Evolutionary conservation across 495 filamentous ascomycete species (phyloP).

Genomic region (Cercophora sp.): DNA sequence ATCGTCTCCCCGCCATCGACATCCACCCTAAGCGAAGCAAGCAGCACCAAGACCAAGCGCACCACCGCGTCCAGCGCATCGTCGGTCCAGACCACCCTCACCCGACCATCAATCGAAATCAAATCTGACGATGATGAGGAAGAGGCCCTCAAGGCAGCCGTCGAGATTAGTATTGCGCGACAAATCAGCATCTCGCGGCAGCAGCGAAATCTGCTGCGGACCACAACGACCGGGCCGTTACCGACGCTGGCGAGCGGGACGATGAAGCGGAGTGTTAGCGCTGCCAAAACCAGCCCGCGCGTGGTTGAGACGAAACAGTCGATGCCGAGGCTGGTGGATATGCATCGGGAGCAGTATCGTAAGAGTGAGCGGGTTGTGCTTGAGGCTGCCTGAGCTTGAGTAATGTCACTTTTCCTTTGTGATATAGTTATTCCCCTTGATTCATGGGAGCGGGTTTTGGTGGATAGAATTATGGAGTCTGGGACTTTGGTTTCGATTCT

Average conservation of each 20-base stretch:
- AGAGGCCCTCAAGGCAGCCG: slow-evolving; percentile 40
- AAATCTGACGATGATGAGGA: slow-evolving; percentile 38
- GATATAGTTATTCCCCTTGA: too few relatives aligned
- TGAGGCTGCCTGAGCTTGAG: slow-evolving; percentile 30
- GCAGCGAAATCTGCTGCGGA: slow-evolving; percentile 48
- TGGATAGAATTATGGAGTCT: too few relatives aligned
- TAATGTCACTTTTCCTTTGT: too few relatives aligned
- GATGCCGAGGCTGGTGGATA: slow-evolving; percentile 33
- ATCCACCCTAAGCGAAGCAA: slow-evolving; percentile 24
- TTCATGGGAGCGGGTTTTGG: too few relatives aligned
- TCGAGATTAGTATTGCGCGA: slow-evolving; percentile 56
- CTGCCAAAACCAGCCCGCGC: slow-evolving; percentile 10
- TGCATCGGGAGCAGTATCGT: slow-evolving; percentile 25
- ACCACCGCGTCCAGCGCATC: slow-evolving; percentile 22
- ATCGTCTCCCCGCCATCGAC: slow-evolving; percentile 41
- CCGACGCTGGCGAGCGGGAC: slow-evolving; percentile 4
- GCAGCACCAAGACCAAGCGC: slow-evolving; percentile 26
- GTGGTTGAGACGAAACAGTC: slow-evolving; percentile 35
- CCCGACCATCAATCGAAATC: slow-evolving; percentile 28
- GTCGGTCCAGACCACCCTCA: slow-evolving; percentile 27
- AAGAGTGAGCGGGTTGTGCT: slow-evolving; percentile 50
- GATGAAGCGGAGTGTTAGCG: slow-evolving; percentile 11
- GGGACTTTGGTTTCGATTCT: too few relatives aligned
- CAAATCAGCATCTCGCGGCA: slow-evolving; percentile 56
- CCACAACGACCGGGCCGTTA: slow-evolving; percentile 3